Evolutionary conservation across 2,329 filamentous ascomycete species (phyloP).

Genomic region (Talaromyces albobiverticillius): DNA sequence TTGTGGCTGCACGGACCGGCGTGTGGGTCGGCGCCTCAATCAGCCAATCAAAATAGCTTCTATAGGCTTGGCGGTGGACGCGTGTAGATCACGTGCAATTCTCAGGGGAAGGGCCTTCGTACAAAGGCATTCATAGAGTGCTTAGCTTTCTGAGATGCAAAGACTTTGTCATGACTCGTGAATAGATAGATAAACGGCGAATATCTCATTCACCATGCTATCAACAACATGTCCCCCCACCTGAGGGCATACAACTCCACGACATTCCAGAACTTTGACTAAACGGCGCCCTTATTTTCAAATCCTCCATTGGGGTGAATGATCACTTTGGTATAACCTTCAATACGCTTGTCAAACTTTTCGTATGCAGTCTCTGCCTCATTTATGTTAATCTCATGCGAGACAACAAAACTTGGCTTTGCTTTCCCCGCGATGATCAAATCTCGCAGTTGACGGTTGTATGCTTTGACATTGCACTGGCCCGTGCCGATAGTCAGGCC

Average conservation of each 20-base stretch:
- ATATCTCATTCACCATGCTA: no score
- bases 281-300: no score
- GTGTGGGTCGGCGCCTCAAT: background rate
- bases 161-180: no score
- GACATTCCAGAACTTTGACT: no score
- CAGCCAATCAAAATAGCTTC: no score
- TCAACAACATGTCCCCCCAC: no score
- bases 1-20: background rate
- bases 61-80: background rate
- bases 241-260: no score
- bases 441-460: slow-evolving; percentile 64
- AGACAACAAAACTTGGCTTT: slow-evolving; percentile 65
- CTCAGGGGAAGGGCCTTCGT: background rate
- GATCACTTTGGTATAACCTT: slow-evolving; percentile 66
- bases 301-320: slow-evolving; percentile 60
- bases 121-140: no score
- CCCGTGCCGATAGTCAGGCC: slow-evolving; percentile 60
- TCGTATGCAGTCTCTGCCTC: slow-evolving; percentile 61
- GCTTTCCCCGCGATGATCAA: slow-evolving; percentile 63
- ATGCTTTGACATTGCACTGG: slow-evolving; percentile 67
- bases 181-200: no score
- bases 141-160: no score
- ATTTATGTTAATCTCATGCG: slow-evolving; percentile 62
- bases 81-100: background rate
- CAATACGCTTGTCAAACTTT: slow-evolving; percentile 64